Evolutionary conservation across 306 rosid genomes (phyloP).

Genomic region (Nissolia schottii): DNA sequence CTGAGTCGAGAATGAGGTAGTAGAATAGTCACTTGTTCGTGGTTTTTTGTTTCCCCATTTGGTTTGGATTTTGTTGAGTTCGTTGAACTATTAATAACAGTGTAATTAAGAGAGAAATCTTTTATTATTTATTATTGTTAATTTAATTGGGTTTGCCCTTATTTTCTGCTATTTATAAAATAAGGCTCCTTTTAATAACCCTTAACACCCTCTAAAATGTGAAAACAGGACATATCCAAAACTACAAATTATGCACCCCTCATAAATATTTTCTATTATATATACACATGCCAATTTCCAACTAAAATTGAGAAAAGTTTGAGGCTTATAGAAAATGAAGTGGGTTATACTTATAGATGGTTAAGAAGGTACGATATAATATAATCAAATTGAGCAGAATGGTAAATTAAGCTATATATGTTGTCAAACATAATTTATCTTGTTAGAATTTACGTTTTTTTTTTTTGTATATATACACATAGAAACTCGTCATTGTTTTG

Average conservation of each 20-base stretch:
- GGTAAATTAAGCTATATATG: not conserved
- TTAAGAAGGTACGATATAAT: not conserved
- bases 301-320: not conserved
- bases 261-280: not conserved
- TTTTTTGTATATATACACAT: too few species aligned
- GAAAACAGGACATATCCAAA: slow-evolving; percentile 25
- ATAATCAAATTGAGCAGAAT: not conserved
- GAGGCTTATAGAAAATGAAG: not conserved
- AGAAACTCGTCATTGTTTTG: too few species aligned
- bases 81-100: not conserved
- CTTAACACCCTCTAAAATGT: not conserved
- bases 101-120: not conserved
- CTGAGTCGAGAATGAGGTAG: not conserved
- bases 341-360: not conserved
- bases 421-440: not conserved
- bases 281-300: not conserved
- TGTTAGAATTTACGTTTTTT: not conserved
- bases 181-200: not conserved
- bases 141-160: not conserved
- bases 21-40: not conserved
- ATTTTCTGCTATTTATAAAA: not conserved
- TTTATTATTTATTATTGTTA: not conserved
- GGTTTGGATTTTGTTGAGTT: not conserved
- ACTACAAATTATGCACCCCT: not conserved
- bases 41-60: not conserved